phyloP scores from a whole-genome alignment of 2,329 filamentous ascomycete species.

The Aurifilum marmelostoma region DNA sequence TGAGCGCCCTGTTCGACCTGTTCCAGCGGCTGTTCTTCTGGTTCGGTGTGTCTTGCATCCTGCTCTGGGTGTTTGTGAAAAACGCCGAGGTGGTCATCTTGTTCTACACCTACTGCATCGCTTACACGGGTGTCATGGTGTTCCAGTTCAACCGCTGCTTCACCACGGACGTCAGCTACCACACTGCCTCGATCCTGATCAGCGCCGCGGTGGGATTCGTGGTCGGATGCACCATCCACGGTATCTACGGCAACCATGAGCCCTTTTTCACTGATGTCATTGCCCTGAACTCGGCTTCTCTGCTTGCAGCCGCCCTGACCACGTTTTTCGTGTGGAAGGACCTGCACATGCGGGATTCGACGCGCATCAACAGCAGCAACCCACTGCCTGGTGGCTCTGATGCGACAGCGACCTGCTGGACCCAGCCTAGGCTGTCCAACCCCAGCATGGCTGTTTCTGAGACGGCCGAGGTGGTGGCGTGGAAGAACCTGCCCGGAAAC shows the following conservation, averaged over 20 bases:
- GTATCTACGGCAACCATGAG: constrained; percentile 34
- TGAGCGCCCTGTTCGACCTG: constrained; percentile 37
- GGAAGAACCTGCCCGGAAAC: constrained; percentile 26
- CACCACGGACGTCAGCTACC: constrained; percentile 40
- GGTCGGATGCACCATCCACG: constrained; percentile 39
- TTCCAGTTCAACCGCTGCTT: constrained; percentile 48
- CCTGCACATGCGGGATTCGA: constrained; percentile 28
- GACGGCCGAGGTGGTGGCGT: constrained; percentile 27
- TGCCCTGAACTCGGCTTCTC: constrained; percentile 38
- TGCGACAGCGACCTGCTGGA: constrained; percentile 1
- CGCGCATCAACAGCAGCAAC: background rate
- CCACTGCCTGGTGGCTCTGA: no score
- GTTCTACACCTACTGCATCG: constrained; percentile 41
- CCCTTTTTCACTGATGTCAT: constrained; percentile 40
- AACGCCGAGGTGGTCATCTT: constrained; percentile 37
- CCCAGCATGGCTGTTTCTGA: constrained; percentile 28
- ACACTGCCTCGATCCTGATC: constrained; percentile 40
- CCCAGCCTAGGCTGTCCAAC: constrained; percentile 25
- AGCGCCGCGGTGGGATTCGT: constrained; percentile 39
- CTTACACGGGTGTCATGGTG: constrained; percentile 42
- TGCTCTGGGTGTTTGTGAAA: constrained; percentile 42
- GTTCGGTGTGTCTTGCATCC: constrained; percentile 39
- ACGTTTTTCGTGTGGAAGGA: constrained; percentile 38
- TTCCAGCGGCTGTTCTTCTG: constrained; percentile 37
- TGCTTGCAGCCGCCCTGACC: constrained; percentile 39